A percentile compares a stretch with the other conserved stretches of the same genome.
Conservation (phyloP, 2,329 filamentous ascomycete genomes). For the Trichoderma koningiopsis region DNA sequence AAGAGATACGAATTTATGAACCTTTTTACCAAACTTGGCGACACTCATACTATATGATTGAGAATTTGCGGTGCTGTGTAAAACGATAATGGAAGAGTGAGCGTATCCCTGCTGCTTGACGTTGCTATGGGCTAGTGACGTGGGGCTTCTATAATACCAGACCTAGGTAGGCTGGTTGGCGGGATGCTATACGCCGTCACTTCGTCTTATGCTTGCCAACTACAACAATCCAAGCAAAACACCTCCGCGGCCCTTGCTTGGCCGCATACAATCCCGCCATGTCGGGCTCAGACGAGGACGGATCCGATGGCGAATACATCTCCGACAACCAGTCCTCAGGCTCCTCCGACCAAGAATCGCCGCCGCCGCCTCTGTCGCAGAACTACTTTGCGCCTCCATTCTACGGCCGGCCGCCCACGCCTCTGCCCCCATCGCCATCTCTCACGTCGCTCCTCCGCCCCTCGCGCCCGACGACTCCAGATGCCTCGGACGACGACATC, state of each 20-base stretch:
- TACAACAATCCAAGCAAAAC: not conserved
- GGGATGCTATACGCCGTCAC: not conserved
- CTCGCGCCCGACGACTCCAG: conserved; percentile 89
- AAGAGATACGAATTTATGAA: conserved; percentile 16
- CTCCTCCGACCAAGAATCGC: conserved; percentile 42
- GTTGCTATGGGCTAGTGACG: too few species aligned
- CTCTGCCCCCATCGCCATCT: conserved; percentile 87
- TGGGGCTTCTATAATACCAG: too few species aligned
- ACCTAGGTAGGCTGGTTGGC: too few species aligned
- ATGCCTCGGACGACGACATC: conserved; percentile 87
- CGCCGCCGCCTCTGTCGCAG: conserved; percentile 51
- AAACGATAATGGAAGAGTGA: too few species aligned
- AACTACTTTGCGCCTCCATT: conserved; percentile 78
- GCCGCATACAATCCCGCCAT: conserved; percentile 27
- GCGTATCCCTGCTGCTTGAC: too few species aligned
- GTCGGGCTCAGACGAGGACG: conserved; percentile 41
- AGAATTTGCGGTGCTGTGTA: not conserved
- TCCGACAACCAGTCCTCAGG: conserved; percentile 38
- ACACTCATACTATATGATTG: not conserved
- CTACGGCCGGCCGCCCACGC: conserved; percentile 95
- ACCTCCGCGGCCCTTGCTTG: not conserved
- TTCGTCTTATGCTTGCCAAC: not conserved
- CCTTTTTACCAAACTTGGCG: not conserved
- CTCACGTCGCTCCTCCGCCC: conserved; percentile 88
- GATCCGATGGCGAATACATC: conserved; percentile 38